Base-by-base conservation (phyloP, 1,284 basidiomycete genomes). In the Ganoderma lingzhi region DNA sequence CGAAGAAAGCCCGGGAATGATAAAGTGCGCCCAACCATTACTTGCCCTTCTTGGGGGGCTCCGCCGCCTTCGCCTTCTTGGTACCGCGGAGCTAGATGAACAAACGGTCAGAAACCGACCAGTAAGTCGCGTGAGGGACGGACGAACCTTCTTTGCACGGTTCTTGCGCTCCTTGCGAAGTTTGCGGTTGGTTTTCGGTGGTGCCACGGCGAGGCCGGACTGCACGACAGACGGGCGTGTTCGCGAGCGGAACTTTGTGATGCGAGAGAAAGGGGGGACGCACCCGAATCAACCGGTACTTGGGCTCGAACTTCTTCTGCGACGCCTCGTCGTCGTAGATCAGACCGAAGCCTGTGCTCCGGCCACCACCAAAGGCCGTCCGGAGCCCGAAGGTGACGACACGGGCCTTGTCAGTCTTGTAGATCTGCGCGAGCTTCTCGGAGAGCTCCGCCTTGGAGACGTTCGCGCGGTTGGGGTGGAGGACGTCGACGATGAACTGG, bases 161-260 rank as follows among this genome's bases (percentile, higher is more conserved):
- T 99, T 99, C 92, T 99, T 99, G 80, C 98, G 91, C 89, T 99
- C 98, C 89, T 99, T 99, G 84, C 98, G 93, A 83, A 99, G 92
- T 85, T 99, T 99, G 80, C 98, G 94, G 77, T 95, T 96, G 71
- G 97, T 86, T 85, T 94, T 96, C 69, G 96, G 93, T 75, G 94
- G 90, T 88, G 98, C 98, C 76, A 88, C 76, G 73, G 84, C 86
- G 73, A 99, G 85, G 73, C 96, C 96, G 78, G 90, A 90, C 96
- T 98, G 78, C 19, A 68, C 61, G 28, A 67, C 3, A 32, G n/a
- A 56, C 48, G 30, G 23, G 37, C 19, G 5, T 4, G 45, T n/a
- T 61, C 35, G 10, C 3, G 55, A 5, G 10, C n/a, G 59, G 12
- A 41, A 0, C 12, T 28, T 9, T 10, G 30, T 28, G 23, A 60